phyloP scores from a whole-genome alignment of 345 rosid species.

The Noccaea bulbosa region DNA sequence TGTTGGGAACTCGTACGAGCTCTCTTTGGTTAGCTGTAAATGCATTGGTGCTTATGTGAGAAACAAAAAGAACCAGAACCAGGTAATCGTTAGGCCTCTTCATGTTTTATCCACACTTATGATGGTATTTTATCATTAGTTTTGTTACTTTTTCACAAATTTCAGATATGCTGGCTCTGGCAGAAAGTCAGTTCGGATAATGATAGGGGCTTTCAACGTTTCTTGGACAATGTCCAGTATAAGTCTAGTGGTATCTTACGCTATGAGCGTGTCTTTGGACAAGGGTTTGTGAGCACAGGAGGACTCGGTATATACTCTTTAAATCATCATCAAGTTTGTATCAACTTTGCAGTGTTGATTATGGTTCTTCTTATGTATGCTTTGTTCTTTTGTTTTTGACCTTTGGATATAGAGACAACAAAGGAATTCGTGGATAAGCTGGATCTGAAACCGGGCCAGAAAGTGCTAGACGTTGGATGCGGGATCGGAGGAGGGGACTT shows the following conservation, averaged over 20 bases:
- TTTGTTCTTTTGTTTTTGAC: conserved; percentile 12
- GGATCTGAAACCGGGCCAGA: conserved; percentile 90
- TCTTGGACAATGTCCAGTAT: conserved; percentile 94
- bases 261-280: conserved; percentile 93
- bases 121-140: conserved; percentile 22
- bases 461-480: conserved; percentile 96
- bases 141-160: conserved; percentile 20
- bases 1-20: conserved; percentile 71
- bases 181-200: conserved; percentile 74
- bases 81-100: conserved; percentile 50
- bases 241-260: conserved; percentile 81
- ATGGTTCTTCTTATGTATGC: conserved; percentile 4
- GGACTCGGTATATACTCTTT: conserved; percentile 74
- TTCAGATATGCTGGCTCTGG: conserved; percentile 98
- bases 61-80: conserved; percentile 93
- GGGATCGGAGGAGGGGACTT: conserved; percentile 99
- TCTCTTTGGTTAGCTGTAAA: conserved; percentile 82
- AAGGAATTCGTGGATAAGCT: conserved; percentile 89
- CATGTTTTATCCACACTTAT: conserved; percentile 21
- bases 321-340: neutral
- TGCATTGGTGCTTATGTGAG: conserved; percentile 97
- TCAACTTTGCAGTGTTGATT: neutral
- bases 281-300: conserved; percentile 95
- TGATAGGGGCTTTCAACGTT: conserved; percentile 91
- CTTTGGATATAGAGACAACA: conserved; percentile 75